Conservation (phyloP, 148 eudicot genomes). For the Fagopyrum esculentum region DNA sequence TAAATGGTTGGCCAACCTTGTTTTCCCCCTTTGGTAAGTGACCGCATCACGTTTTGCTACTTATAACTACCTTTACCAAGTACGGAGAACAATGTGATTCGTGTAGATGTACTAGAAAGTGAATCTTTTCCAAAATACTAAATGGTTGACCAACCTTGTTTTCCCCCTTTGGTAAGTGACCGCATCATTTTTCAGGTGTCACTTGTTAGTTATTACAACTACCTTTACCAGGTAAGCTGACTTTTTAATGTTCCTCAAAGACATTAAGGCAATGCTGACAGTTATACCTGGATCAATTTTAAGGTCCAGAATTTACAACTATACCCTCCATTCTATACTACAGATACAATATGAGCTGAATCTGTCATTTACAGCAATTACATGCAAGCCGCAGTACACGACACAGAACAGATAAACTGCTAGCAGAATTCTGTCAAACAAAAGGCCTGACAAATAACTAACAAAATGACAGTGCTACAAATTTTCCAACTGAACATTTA, state of each 20-base stretch:
- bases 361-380: neutral
- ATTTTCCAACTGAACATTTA: neutral
- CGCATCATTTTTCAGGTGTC: neutral
- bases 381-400: neutral
- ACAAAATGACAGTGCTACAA: neutral
- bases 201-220: neutral
- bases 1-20: neutral
- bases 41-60: neutral
- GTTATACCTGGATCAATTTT: neutral
- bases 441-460: neutral
- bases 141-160: neutral
- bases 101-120: neutral
- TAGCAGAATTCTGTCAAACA: neutral
- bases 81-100: neutral
- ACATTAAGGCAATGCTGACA: conserved; percentile 1
- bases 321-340: neutral
- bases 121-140: neutral
- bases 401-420: neutral
- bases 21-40: neutral
- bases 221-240: neutral
- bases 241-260: neutral
- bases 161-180: neutral
- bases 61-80: neutral
- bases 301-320: neutral
- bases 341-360: neutral